These are phyloP conservation scores for Chlamydomonas eustigma DNA, from an alignment of 139 green algal species.

Conservation along the genomic window DNA sequence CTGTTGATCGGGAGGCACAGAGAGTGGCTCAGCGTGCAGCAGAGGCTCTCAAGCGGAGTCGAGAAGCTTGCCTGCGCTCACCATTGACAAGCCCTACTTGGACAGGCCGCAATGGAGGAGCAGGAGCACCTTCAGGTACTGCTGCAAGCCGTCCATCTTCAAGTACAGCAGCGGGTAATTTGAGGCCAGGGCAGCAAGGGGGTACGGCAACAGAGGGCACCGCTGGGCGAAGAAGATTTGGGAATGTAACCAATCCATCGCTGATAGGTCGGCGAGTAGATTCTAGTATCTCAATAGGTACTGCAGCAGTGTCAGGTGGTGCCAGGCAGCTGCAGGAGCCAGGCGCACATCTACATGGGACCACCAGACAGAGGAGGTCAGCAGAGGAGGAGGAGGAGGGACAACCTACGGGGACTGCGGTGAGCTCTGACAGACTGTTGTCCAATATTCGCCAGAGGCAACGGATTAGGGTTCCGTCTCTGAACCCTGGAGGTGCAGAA, in stretches of 20 bases:
- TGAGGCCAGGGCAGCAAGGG: neutral
- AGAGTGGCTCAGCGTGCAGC: slow-evolving; percentile 42
- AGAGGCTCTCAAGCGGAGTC: slow-evolving; percentile 66
- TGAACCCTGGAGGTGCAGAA: neutral
- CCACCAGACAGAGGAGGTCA: neutral
- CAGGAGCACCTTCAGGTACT: slow-evolving; percentile 38
- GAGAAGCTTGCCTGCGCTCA: slow-evolving; percentile 24
- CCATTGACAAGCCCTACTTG: slow-evolving; percentile 80
- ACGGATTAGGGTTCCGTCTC: slow-evolving; percentile 1
- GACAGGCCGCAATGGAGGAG: slow-evolving; percentile 73
- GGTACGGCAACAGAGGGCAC: neutral
- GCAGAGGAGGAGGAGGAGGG: no score
- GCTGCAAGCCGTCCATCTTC: neutral
- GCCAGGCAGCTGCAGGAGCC: neutral
- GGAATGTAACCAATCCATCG: slow-evolving; percentile 23
- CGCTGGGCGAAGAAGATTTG: slow-evolving; percentile 28
- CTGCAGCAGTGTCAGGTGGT: neutral
- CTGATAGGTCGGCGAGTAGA: neutral
- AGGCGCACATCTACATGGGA: neutral
- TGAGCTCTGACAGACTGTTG: slow-evolving; percentile 16
- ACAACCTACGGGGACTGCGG: neutral
- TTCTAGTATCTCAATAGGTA: no score
- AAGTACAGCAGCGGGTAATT: neutral
- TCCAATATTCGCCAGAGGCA: slow-evolving; percentile 21
- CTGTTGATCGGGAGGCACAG: slow-evolving; percentile 56